A percentile compares a stretch with the other conserved stretches of the same genome.
Evolutionary conservation across 805 yeast species (phyloP).

Genomic region (Yarrowia osloensis): DNA sequence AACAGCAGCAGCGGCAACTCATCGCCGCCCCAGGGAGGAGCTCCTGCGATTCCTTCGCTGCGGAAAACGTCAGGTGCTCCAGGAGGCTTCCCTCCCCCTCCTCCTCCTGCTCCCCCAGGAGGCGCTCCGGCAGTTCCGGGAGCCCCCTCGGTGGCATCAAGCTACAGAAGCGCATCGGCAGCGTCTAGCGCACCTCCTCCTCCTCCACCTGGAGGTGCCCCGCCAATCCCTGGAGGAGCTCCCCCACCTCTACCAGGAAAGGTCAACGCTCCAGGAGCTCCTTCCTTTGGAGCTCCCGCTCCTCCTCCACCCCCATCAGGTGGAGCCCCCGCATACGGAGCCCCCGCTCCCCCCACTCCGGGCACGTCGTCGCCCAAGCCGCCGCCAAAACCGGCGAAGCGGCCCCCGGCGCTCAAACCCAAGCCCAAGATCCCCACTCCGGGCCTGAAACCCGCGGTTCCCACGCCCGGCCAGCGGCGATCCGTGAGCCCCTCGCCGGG

Average conservation of each 20-base stretch:
- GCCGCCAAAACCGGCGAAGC: slow-evolving; percentile 26
- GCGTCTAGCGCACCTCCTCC: slow-evolving; percentile 30
- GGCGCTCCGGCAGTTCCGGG: slow-evolving; percentile 39
- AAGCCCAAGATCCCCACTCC: slow-evolving; percentile 30
- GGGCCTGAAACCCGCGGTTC: slow-evolving; percentile 16
- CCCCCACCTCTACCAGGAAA: slow-evolving; percentile 18
- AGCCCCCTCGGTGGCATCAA: slow-evolving; percentile 34
- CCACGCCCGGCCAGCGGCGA: slow-evolving; percentile 18
- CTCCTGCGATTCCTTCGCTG: slow-evolving; percentile 34
- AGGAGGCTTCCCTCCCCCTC: slow-evolving; percentile 33
- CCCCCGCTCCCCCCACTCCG: neutral
- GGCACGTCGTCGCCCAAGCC: slow-evolving; percentile 10
- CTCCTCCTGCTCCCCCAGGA: slow-evolving; percentile 29
- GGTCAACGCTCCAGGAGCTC: slow-evolving; percentile 32
- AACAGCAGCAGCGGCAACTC: neutral
- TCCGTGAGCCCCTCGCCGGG: slow-evolving; percentile 7
- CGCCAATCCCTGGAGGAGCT: slow-evolving; percentile 33
- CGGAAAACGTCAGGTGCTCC: slow-evolving; percentile 35
- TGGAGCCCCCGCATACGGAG: slow-evolving; percentile 7
- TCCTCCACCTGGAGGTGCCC: slow-evolving; percentile 33
- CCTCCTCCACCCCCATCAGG: slow-evolving; percentile 20
- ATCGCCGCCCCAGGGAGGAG: slow-evolving; percentile 40
- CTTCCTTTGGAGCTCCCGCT: slow-evolving; percentile 32
- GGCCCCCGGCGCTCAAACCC: slow-evolving; percentile 29
- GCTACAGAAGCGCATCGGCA: slow-evolving; percentile 7